Percentiles rank a stretch among this genome's conserved stretches.
These are phyloP conservation scores for Cercospora sp. DNA, from an alignment of 2,329 filamentous ascomycete species.

Conservation along the genomic window DNA sequence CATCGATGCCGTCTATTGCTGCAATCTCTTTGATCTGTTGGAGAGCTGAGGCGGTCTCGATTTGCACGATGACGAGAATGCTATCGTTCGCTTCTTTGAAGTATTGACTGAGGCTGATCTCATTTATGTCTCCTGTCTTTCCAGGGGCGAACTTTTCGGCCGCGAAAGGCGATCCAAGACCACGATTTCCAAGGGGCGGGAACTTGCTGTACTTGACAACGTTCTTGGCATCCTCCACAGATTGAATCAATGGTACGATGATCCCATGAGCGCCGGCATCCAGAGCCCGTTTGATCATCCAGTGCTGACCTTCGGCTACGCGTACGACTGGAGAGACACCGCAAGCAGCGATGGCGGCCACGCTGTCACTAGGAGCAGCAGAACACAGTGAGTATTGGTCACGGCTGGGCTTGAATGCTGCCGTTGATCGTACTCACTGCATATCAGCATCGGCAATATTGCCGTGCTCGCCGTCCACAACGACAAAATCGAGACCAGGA, in stretches of 20 bases:
- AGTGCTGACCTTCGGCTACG: slow-evolving; percentile 58
- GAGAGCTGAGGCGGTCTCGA: slow-evolving; percentile 47
- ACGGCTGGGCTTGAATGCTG: background rate
- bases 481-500: slow-evolving; percentile 46
- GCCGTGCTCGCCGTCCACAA: slow-evolving; percentile 58
- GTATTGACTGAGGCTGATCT: slow-evolving; percentile 45
- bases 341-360: slow-evolving; percentile 51
- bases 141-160: slow-evolving; percentile 38
- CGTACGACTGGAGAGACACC: slow-evolving; percentile 48
- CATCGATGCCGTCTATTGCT: slow-evolving; percentile 52
- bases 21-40: slow-evolving; percentile 51
- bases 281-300: slow-evolving; percentile 63
- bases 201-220: slow-evolving; percentile 58
- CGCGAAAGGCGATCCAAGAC: slow-evolving; percentile 58
- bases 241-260: slow-evolving; percentile 47
- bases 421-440: slow-evolving; percentile 40
- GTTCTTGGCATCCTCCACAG: slow-evolving; percentile 49
- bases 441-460: slow-evolving; percentile 57
- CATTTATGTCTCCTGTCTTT: slow-evolving; percentile 22
- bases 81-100: slow-evolving; percentile 57
- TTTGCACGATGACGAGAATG: slow-evolving; percentile 52
- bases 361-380: slow-evolving; percentile 45
- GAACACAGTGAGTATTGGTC: background rate
- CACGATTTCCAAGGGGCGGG: slow-evolving; percentile 55
- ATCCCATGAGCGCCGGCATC: slow-evolving; percentile 62